Evolutionary conservation across 768 basidiomycete genomes (phyloP).

Genomic region (Leccinum pellstonianum): DNA sequence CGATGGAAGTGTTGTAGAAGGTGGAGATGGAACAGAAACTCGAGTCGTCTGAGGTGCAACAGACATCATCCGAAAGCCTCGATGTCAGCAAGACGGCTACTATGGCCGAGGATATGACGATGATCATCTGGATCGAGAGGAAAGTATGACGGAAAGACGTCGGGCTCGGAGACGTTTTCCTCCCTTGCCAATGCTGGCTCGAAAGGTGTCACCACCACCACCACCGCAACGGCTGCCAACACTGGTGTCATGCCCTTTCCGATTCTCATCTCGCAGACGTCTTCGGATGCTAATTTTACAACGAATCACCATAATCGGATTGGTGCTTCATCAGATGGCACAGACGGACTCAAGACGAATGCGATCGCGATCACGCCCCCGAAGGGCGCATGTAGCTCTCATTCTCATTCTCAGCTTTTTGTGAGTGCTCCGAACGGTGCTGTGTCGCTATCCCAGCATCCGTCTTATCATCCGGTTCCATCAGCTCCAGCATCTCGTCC

Average conservation of each 20-base stretch:
- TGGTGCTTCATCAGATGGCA: neutral
- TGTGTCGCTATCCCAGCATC: constrained; percentile 1
- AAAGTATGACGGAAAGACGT: too few relatives aligned
- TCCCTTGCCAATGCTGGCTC: too few relatives aligned
- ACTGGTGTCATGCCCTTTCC: constrained; percentile 19
- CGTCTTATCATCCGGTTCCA: too few relatives aligned
- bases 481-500: neutral
- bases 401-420: constrained; percentile 1
- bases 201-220: too few relatives aligned
- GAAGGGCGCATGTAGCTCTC: too few relatives aligned
- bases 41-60: too few relatives aligned
- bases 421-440: neutral
- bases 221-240: neutral
- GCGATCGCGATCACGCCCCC: neutral
- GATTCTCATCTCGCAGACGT: constrained; percentile 14
- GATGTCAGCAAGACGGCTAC: too few relatives aligned
- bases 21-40: too few relatives aligned
- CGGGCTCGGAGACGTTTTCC: too few relatives aligned
- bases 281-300: neutral
- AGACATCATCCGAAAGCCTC: too few relatives aligned
- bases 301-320: neutral
- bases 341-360: constrained; percentile 10
- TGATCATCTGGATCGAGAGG: too few relatives aligned
- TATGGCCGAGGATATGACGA: too few relatives aligned
- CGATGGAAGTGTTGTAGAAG: neutral